Conservation (phyloP, 495 filamentous ascomycete genomes). For the Eremomyces bilateralis region DNA sequence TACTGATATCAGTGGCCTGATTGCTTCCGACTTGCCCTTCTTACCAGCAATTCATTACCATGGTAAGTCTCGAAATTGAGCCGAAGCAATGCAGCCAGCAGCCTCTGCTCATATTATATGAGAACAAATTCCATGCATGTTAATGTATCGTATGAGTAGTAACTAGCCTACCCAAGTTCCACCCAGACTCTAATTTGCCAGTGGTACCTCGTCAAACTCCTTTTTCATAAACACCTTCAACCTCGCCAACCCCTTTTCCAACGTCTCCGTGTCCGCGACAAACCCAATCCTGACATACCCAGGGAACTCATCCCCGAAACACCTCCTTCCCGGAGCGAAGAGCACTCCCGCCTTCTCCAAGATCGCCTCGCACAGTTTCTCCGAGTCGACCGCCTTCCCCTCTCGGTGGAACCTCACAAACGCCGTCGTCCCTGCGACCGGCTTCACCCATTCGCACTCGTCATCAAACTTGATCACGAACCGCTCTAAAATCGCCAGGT, state of each 20-base stretch:
- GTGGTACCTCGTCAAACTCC: slow-evolving; percentile 28
- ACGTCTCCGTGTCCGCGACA: slow-evolving; percentile 46
- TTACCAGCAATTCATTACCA: no score
- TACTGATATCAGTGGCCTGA: no score
- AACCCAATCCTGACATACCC: slow-evolving; percentile 69
- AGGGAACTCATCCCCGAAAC: slow-evolving; percentile 59
- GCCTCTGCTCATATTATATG: no score
- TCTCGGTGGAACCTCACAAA: slow-evolving; percentile 46
- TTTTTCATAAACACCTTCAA: slow-evolving; percentile 40
- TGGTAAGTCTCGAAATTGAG: no score
- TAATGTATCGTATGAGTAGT: no score
- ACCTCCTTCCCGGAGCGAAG: slow-evolving; percentile 51
- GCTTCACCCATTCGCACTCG: slow-evolving; percentile 50
- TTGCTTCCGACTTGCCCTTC: no score
- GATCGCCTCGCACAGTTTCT: slow-evolving; percentile 46
- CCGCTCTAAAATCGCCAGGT: slow-evolving; percentile 41
- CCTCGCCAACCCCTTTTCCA: slow-evolving; percentile 42
- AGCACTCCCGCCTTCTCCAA: slow-evolving; percentile 54
- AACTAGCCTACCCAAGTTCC: no score
- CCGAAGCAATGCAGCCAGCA: no score
- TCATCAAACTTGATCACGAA: slow-evolving; percentile 44
- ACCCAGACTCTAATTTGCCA: slow-evolving; percentile 2
- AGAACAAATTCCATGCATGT: no score
- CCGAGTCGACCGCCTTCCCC: slow-evolving; percentile 49
- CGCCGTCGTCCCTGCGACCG: slow-evolving; percentile 64